Evolutionary conservation across 345 rosid genomes (phyloP).

Genomic region (Lumnitzera littorea): DNA sequence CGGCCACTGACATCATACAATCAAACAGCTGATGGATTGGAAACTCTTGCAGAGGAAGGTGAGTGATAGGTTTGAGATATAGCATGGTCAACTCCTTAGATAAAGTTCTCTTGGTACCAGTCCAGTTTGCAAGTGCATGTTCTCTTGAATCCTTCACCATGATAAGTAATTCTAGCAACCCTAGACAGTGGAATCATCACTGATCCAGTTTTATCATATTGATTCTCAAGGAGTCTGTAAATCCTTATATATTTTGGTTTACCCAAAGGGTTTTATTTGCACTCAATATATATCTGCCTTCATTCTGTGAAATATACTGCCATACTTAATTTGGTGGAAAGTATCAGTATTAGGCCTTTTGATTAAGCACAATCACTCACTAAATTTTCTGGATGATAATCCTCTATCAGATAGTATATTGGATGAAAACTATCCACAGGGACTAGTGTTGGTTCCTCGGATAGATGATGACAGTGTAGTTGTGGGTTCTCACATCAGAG

Average conservation of each 20-base stretch:
- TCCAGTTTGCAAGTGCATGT: too few species aligned
- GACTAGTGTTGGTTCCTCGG: conserved; percentile 87
- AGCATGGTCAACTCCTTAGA: too few species aligned
- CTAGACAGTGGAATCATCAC: too few species aligned
- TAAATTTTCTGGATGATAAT: conserved; percentile 7
- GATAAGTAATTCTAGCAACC: too few species aligned
- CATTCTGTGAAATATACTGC: too few species aligned
- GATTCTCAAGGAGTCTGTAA: too few species aligned
- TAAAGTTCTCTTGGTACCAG: too few species aligned
- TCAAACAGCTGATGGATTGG: conserved; percentile 56
- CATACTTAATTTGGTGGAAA: background rate
- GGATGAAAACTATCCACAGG: conserved; percentile 85
- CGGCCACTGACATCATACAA: conserved; percentile 35
- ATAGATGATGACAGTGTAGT: conserved; percentile 55
- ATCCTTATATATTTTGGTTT: too few species aligned
- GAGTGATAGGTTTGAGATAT: background rate
- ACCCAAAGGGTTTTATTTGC: too few species aligned
- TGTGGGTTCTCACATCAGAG: conserved; percentile 86
- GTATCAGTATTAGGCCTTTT: background rate
- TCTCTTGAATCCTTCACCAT: too few species aligned
- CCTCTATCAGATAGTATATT: conserved; percentile 48
- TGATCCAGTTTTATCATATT: too few species aligned
- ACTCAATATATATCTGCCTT: too few species aligned
- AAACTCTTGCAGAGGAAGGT: conserved; percentile 92
- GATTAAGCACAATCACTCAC: background rate